A percentile compares a stretch with the other conserved stretches of the same genome.
Evolutionary conservation across 1,284 basidiomycete species (phyloP).

Genomic region (Ganoderma multipileum): DNA sequence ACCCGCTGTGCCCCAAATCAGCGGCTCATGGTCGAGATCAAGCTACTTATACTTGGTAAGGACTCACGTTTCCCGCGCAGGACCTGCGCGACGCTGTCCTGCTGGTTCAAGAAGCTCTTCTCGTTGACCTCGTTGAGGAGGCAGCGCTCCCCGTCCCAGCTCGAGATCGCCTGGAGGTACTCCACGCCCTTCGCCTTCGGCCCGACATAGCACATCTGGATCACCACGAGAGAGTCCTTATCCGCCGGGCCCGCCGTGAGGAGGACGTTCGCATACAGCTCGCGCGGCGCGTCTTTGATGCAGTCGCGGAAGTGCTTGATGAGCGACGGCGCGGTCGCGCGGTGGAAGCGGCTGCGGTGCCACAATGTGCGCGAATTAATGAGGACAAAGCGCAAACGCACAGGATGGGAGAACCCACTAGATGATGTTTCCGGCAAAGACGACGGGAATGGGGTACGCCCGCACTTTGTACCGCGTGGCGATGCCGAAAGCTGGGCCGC

Average conservation of each 20-base stretch:
- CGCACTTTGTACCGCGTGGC: slow-evolving; percentile 88
- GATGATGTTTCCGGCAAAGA: slow-evolving; percentile 90
- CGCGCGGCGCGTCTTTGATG: slow-evolving; percentile 84
- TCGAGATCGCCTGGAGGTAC: slow-evolving; percentile 81
- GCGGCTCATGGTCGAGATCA: not conserved
- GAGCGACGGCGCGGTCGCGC: slow-evolving; percentile 82
- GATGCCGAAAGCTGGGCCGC: slow-evolving; percentile 84
- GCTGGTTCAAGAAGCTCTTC: slow-evolving; percentile 87
- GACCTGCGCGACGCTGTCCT: slow-evolving; percentile 90
- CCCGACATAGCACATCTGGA: slow-evolving; percentile 90
- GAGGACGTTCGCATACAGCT: slow-evolving; percentile 89
- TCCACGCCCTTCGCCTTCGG: slow-evolving; percentile 77
- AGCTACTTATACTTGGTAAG: not conserved
- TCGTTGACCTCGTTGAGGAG: slow-evolving; percentile 90
- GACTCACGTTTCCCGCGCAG: slow-evolving; percentile 76
- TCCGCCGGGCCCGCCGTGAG: slow-evolving; percentile 87
- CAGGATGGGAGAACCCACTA: slow-evolving; percentile 56
- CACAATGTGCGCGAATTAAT: not conserved
- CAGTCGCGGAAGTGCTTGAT: slow-evolving; percentile 94
- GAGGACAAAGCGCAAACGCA: too few species aligned
- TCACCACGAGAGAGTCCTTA: slow-evolving; percentile 83
- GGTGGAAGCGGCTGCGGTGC: slow-evolving; percentile 78
- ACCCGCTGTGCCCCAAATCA: slow-evolving; percentile 53
- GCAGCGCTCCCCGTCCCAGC: slow-evolving; percentile 85
- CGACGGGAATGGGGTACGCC: slow-evolving; percentile 87